Evolutionary conservation across 495 filamentous ascomycete genomes (phyloP), one percentile per base, ranked within the genome.

Genomic region (Penicillium arizonense): DNA sequence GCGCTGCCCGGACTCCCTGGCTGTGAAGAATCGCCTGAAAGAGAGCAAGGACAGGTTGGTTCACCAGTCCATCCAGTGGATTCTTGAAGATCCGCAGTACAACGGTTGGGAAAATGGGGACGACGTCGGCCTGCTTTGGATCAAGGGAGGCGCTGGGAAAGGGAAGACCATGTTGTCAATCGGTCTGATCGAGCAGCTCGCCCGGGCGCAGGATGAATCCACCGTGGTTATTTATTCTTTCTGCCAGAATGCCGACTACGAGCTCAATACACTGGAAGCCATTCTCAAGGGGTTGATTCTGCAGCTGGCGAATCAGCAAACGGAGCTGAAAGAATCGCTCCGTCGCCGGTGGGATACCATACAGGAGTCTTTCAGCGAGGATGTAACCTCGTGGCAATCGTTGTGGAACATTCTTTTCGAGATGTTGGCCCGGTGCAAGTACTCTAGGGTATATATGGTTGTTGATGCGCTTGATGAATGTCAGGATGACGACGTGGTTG

Each of bases 151-250:
- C 52, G 62, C 72, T 32, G 75, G 75, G n/a, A 78, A 71, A 49
- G 74, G 76, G 32, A 79, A 79, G 64, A 79, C 75, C 2, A 80
- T 80, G 77, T 48, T 74, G 40, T 57, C 70, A 36, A 68, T 66
- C 48, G 64, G 68, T 18, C 64, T 73, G 20, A 59, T 69, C 16
- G 48, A 71, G 36, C 58, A 68, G 49, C 39, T 72, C n/a, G 21
- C n/a, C 0, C 39, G 18, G 18, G 14, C 12, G 16, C 38, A 28
- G 26, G 8, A 39, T 21, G 3, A 21, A 4, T 47, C 43, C 1
- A 41, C 24, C 16, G 7, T 38, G 26, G 16, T 78, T 10, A 68
- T 63, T 5, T 78, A 70, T 60, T 80, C 76, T 61, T 77, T 80
- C 59, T 79, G 75, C 50, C 73, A 78, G 54, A 63, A 57, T 30